These are phyloP conservation scores for Cyclotella cryptica DNA, from an alignment of 108 stramenopile species.

Conservation along the genomic window DNA sequence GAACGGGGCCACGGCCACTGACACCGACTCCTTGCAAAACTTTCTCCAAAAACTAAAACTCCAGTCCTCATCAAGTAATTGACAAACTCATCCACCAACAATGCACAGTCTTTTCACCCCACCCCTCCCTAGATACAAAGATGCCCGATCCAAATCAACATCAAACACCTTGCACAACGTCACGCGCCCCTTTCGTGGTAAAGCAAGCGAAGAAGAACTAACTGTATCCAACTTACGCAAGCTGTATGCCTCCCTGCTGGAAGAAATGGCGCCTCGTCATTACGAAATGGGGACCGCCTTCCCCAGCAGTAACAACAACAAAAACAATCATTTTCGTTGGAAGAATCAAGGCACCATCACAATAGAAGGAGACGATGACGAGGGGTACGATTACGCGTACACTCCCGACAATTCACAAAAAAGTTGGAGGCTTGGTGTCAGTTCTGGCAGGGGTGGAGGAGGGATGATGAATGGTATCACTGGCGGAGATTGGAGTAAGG, in stretches of 20 bases:
- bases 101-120: neutral
- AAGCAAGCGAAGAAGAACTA: slow-evolving; percentile 16
- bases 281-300: slow-evolving; percentile 19
- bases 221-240: slow-evolving; percentile 35
- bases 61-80: neutral
- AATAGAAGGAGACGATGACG: slow-evolving; percentile 35
- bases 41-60: neutral
- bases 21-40: too few species aligned
- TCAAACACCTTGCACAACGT: neutral
- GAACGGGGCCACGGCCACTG: too few species aligned
- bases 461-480: slow-evolving; percentile 30
- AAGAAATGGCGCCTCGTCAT: slow-evolving; percentile 49
- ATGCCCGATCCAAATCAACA: neutral
- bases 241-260: slow-evolving; percentile 40
- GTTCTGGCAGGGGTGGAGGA: neutral
- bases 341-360: slow-evolving; percentile 45
- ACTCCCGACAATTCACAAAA: slow-evolving; percentile 38
- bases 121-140: neutral
- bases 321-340: slow-evolving; percentile 27
- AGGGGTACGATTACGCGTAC: slow-evolving; percentile 45
- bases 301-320: slow-evolving; percentile 7
- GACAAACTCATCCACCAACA: neutral
- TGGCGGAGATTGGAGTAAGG: slow-evolving; percentile 44
- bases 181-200: too few species aligned
- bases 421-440: slow-evolving; percentile 18